Conservation (phyloP, 176 grass and related monocot genomes). For the Eleusine indica region DNA sequence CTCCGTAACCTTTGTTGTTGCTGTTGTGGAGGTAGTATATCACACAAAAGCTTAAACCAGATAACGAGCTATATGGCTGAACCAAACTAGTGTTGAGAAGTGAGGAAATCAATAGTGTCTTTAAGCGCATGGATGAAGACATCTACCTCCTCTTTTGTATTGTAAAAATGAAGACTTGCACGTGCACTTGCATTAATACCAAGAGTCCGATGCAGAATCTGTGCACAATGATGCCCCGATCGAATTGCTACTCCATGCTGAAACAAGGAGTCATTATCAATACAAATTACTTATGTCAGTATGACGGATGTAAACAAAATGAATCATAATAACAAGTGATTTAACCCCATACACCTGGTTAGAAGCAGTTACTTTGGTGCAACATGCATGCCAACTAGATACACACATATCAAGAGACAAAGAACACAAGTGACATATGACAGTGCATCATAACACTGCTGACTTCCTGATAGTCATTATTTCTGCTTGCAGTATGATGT, state of each 20-base stretch:
- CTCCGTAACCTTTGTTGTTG: too few relatives aligned
- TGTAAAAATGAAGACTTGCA: constrained; percentile 94
- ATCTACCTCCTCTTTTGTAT: constrained; percentile 90
- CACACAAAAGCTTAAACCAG: not conserved
- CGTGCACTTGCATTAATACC: constrained; percentile 81
- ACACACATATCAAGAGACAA: not conserved
- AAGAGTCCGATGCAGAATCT: constrained; percentile 73
- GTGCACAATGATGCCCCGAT: constrained; percentile 94
- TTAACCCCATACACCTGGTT: not conserved
- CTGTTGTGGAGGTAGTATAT: not conserved
- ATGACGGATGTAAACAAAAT: not conserved
- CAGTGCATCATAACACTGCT: not conserved
- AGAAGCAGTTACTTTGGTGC: not conserved
- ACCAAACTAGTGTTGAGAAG: constrained; percentile 36
- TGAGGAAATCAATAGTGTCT: constrained; percentile 70
- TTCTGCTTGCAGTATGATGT: not conserved
- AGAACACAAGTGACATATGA: not conserved
- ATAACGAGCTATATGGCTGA: not conserved
- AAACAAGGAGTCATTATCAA: constrained; percentile 46
- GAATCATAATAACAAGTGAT: constrained; percentile 1
- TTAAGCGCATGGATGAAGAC: constrained; percentile 68
- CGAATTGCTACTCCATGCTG: constrained; percentile 85
- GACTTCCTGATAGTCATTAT: not conserved
- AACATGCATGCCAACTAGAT: not conserved
- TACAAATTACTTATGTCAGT: not conserved